A percentile compares a stretch with the other conserved stretches of the same genome.
Evolutionary conservation across 306 rosid species (phyloP).

Genomic region (Quercus mongolica): DNA sequence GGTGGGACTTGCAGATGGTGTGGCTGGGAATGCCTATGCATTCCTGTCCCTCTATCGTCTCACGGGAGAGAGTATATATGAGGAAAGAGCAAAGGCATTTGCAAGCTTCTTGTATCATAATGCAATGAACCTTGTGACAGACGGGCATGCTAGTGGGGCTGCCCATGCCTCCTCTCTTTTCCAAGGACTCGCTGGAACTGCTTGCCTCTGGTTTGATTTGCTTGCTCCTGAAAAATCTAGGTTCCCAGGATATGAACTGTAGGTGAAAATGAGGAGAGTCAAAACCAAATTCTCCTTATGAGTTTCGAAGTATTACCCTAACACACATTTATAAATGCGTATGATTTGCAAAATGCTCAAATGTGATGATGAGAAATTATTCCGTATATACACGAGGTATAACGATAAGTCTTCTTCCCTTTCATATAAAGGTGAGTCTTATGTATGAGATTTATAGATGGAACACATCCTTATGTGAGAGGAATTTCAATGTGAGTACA

Average conservation of each 20-base stretch:
- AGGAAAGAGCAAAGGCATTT: constrained; percentile 79
- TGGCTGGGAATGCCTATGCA: constrained; percentile 78
- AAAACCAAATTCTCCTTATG: not conserved
- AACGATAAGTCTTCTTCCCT: no score
- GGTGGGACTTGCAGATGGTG: constrained; percentile 84
- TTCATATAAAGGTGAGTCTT: no score
- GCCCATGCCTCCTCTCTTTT: constrained; percentile 62
- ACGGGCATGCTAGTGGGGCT: constrained; percentile 9
- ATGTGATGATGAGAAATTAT: not conserved
- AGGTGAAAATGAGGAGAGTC: not conserved
- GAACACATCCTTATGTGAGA: no score
- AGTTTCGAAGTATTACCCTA: no score
- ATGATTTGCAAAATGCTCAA: no score
- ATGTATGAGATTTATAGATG: no score
- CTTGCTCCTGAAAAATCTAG: constrained; percentile 54
- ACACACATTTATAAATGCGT: not conserved
- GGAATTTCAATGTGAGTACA: no score
- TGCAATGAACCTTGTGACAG: constrained; percentile 23
- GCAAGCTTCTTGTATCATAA: constrained; percentile 61
- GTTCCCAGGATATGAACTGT: constrained; percentile 84
- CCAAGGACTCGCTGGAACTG: constrained; percentile 79
- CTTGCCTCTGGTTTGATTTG: constrained; percentile 87
- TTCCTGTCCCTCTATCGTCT: constrained; percentile 68
- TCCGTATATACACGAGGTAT: not conserved
- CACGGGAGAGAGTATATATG: constrained; percentile 62